Conservation (phyloP, 129 eudicot genomes). For the Centrapalus pauciflorus region DNA sequence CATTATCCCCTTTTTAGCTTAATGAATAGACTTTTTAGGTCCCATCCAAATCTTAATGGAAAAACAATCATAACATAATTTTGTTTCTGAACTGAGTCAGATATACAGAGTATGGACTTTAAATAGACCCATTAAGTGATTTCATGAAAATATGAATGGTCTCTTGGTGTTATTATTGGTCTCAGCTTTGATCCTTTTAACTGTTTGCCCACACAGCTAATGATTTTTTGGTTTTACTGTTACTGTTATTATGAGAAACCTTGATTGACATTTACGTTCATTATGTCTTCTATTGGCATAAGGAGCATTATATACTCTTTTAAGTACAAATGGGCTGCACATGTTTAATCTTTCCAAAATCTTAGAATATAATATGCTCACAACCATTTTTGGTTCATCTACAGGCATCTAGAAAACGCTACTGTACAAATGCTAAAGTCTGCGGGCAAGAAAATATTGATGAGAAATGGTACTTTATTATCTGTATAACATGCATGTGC, state of each 20-base stretch:
- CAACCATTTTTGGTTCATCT: background rate
- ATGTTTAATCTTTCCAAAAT: background rate
- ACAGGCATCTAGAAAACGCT: slow-evolving; percentile 93
- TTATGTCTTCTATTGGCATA: background rate
- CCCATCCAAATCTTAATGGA: background rate
- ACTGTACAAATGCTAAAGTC: slow-evolving; percentile 61
- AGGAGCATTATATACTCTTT: background rate
- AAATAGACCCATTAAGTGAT: background rate
- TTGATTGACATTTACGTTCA: background rate
- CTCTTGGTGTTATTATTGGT: background rate
- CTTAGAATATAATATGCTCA: background rate
- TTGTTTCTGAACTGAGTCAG: no score
- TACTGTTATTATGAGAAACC: background rate
- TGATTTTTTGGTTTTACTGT: background rate
- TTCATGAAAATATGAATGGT: background rate
- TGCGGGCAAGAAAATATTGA: slow-evolving; percentile 65
- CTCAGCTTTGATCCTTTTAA: slow-evolving; percentile 4
- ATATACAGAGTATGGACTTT: no score
- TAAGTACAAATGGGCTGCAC: background rate
- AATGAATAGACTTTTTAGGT: background rate
- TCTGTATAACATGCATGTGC: background rate
- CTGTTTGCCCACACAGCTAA: slow-evolving; percentile 7
- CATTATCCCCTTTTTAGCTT: background rate
- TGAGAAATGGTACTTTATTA: slow-evolving; percentile 69
- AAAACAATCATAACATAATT: no score